phyloP scores from a whole-genome alignment of 805 yeast genomes.

The Myxozyma neglecta region DNA sequence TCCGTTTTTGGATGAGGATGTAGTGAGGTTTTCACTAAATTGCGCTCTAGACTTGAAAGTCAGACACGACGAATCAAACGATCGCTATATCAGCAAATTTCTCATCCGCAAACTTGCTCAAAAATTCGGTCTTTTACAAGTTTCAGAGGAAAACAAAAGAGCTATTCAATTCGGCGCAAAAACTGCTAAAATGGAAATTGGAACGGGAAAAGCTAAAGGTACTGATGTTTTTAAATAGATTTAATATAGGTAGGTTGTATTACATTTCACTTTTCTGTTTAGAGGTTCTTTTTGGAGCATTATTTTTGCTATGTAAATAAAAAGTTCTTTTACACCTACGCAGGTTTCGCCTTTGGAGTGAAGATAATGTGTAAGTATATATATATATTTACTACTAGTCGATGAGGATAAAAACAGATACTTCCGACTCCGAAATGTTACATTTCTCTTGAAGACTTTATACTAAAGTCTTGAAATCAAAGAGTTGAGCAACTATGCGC shows the following conservation, averaged over 20 bases:
- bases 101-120: conserved; percentile 64
- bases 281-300: no score
- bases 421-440: conserved; percentile 15
- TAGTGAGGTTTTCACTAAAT: conserved; percentile 47
- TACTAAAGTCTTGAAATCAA: neutral
- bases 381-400: no score
- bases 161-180: conserved; percentile 97
- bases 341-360: neutral
- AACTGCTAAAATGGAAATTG: conserved; percentile 88
- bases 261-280: neutral
- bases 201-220: conserved; percentile 74
- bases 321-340: neutral
- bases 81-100: conserved; percentile 45
- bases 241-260: neutral
- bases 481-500: neutral
- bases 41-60: conserved; percentile 45
- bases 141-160: conserved; percentile 75
- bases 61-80: conserved; percentile 39
- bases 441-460: neutral
- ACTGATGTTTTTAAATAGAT: conserved; percentile 51
- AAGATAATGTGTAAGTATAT: no score
- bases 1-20: conserved; percentile 48
- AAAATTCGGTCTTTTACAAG: conserved; percentile 49
- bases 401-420: conserved; percentile 14
- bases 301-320: neutral